Evolutionary conservation across 495 filamentous ascomycete genomes (phyloP).

Genomic region (Penicillium odoratum): DNA sequence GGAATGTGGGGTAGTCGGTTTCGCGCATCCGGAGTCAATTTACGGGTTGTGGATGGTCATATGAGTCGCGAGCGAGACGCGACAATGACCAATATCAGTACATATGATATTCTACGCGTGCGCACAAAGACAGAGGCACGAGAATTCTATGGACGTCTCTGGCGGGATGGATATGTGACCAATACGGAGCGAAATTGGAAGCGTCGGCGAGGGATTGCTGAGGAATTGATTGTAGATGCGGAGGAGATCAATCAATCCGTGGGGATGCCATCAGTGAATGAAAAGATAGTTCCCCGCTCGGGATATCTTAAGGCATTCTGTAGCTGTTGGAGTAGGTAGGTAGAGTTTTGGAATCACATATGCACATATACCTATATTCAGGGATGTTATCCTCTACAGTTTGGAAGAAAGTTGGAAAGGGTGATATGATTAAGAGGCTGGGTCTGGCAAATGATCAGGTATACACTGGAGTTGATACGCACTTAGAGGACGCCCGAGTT

Average conservation of each 20-base stretch:
- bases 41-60: slow-evolving; percentile 20
- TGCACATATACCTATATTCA: no score
- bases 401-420: no score
- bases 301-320: background rate
- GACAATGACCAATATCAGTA: slow-evolving; percentile 26
- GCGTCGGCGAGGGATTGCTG: slow-evolving; percentile 23
- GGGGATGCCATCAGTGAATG: background rate
- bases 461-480: no score
- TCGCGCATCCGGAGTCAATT: slow-evolving; percentile 16
- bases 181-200: slow-evolving; percentile 37
- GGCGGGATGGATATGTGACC: slow-evolving; percentile 22
- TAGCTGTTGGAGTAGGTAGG: background rate
- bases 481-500: no score
- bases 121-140: slow-evolving; percentile 21
- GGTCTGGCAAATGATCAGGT: no score
- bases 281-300: background rate
- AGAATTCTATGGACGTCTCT: slow-evolving; percentile 25
- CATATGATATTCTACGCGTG: slow-evolving; percentile 31
- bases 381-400: no score
- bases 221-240: slow-evolving; percentile 10
- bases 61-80: slow-evolving; percentile 30
- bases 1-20: slow-evolving; percentile 17
- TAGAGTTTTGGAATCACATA: no score
- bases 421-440: no score
- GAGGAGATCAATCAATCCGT: slow-evolving; percentile 17